Conservation (phyloP, 1,284 basidiomycete species). For the Naganishia liquefaciens region DNA sequence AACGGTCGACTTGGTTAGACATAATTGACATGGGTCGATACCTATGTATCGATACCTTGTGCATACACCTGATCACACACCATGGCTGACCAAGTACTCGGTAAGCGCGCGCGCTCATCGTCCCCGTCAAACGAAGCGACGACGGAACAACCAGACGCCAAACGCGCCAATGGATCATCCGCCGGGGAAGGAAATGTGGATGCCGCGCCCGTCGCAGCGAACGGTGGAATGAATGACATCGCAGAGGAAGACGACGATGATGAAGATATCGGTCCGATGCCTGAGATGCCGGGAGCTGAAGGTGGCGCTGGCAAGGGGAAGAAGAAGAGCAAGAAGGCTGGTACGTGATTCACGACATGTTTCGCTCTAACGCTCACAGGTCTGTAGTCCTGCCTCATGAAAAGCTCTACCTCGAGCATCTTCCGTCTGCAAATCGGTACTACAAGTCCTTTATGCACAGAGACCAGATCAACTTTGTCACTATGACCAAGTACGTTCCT, state of each 20-base stretch:
- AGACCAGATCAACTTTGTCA: slow-evolving; percentile 83
- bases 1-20: too few relatives aligned
- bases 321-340: slow-evolving; percentile 49
- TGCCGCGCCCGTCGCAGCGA: slow-evolving; percentile 9
- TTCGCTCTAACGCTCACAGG: slow-evolving; percentile 53
- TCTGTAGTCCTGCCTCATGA: slow-evolving; percentile 68
- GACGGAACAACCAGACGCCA: slow-evolving; percentile 33
- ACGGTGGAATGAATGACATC: background rate
- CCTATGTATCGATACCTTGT: background rate
- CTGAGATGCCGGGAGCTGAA: slow-evolving; percentile 32
- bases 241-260: slow-evolving; percentile 46
- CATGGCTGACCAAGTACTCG: slow-evolving; percentile 30
- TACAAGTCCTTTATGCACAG: slow-evolving; percentile 98
- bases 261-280: slow-evolving; percentile 50
- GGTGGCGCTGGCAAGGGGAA: slow-evolving; percentile 35
- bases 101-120: slow-evolving; percentile 25
- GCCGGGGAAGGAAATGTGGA: slow-evolving; percentile 4
- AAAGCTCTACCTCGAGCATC: slow-evolving; percentile 82
- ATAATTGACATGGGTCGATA: background rate
- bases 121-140: slow-evolving; percentile 24
- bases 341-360: slow-evolving; percentile 35
- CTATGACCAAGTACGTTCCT: slow-evolving; percentile 69
- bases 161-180: slow-evolving; percentile 21
- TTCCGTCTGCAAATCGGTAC: slow-evolving; percentile 91
- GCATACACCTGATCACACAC: background rate